Conservation (phyloP, 805 yeast genomes). For the Barnettozyma botsteinii region DNA sequence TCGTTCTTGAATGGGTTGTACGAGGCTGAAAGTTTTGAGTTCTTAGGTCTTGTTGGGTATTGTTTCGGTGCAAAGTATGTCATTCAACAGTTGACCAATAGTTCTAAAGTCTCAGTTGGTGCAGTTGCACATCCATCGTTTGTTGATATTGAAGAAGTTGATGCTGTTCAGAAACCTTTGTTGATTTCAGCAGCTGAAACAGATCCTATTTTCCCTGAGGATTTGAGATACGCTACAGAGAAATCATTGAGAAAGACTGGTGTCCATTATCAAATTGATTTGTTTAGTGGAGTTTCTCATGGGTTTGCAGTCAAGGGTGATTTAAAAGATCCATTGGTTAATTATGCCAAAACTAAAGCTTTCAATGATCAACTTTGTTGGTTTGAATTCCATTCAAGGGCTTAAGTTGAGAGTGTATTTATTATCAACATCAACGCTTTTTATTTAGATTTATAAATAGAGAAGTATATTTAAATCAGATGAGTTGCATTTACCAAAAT, state of each 20-base stretch:
- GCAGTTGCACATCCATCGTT: conserved; percentile 86
- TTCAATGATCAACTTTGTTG: conserved; percentile 34
- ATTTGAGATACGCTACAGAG: conserved; percentile 58
- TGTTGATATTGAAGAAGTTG: conserved; percentile 59
- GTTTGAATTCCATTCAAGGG: conserved; percentile 14
- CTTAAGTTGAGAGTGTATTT: too few species aligned
- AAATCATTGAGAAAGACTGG: conserved; percentile 46
- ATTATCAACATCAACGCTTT: too few species aligned
- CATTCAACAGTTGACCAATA: conserved; percentile 42
- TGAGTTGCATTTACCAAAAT: too few species aligned
- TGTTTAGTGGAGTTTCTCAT: conserved; percentile 61
- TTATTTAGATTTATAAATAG: too few species aligned
- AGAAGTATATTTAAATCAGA: too few species aligned
- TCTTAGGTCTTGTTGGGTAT: conserved; percentile 62
- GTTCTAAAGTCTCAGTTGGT: conserved; percentile 43
- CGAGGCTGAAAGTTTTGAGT: conserved; percentile 39
- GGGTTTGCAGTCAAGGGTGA: conserved; percentile 86
- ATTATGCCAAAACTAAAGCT: conserved; percentile 64
- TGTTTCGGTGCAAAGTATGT: conserved; percentile 81
- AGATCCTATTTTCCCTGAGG: conserved; percentile 59
- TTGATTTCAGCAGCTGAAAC: conserved; percentile 69
- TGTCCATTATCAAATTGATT: conserved; percentile 52
- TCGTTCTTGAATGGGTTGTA: conserved; percentile 41
- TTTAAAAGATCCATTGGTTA: conserved; percentile 41
- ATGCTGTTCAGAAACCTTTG: conserved; percentile 45